Evolutionary conservation across 805 yeast genomes (phyloP).

Genomic region (Pichia heedii): DNA sequence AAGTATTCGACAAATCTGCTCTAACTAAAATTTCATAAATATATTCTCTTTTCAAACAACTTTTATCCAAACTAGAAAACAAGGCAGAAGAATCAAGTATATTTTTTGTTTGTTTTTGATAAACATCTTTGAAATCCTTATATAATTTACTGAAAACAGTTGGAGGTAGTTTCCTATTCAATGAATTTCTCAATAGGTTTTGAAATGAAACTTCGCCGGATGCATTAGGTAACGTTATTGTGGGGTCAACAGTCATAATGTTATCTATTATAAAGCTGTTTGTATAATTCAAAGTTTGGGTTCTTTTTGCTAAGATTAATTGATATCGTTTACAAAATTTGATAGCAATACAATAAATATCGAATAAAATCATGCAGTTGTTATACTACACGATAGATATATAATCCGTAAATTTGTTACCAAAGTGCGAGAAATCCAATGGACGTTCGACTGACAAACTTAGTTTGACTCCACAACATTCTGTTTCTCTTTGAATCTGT

Average conservation of each 20-base stretch:
- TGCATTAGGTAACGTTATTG: background rate
- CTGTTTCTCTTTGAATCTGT: too few species aligned
- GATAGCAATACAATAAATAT: too few species aligned
- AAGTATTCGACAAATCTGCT: conserved; percentile 19
- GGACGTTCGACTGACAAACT: too few species aligned
- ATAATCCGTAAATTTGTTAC: too few species aligned
- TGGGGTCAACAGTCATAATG: background rate
- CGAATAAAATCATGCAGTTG: too few species aligned
- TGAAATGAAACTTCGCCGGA: conserved; percentile 9
- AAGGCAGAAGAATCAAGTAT: conserved; percentile 15
- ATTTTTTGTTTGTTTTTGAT: conserved; percentile 6
- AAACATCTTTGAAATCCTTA: conserved; percentile 19
- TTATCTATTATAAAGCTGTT: too few species aligned
- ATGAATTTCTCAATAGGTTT: conserved; percentile 16
- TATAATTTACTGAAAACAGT: conserved; percentile 20
- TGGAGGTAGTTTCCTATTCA: conserved; percentile 19
- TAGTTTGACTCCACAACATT: too few species aligned
- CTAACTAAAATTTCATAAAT: conserved; percentile 22
- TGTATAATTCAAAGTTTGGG: too few species aligned
- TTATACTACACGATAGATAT: too few species aligned
- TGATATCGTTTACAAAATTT: too few species aligned
- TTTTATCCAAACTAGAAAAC: conserved; percentile 12
- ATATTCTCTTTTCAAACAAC: conserved; percentile 20
- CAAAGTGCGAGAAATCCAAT: too few species aligned
- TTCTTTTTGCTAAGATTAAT: too few species aligned